These are phyloP conservation scores for Botrytis porri DNA, from an alignment of 2,329 filamentous ascomycete species.

Conservation along the genomic window DNA sequence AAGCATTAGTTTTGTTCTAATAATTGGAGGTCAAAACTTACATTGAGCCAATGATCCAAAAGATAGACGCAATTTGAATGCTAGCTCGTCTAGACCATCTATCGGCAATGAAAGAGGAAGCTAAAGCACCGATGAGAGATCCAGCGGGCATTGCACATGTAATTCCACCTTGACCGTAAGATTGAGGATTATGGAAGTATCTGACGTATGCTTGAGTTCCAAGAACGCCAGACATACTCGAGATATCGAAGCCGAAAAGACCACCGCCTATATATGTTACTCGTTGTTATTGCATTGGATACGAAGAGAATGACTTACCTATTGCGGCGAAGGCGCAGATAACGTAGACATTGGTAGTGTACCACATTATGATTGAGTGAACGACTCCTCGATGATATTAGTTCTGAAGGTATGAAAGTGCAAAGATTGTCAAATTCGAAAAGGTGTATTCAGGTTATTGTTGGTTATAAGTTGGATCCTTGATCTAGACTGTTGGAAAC, in stretches of 20 bases:
- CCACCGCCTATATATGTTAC: conserved; percentile 49
- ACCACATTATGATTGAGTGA: conserved; percentile 29
- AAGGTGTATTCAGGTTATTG: not conserved
- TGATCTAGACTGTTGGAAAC: not conserved
- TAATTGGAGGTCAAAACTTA: conserved; percentile 20
- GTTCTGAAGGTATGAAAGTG: not conserved
- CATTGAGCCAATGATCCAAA: conserved; percentile 47
- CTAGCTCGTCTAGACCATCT: conserved; percentile 46
- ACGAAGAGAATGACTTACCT: conserved; percentile 42
- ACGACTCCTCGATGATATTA: conserved; percentile 8
- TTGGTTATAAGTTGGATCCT: not conserved
- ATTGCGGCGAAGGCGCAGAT: conserved; percentile 63
- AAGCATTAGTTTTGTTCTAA: not conserved
- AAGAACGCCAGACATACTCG: conserved; percentile 67
- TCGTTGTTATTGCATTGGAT: not conserved
- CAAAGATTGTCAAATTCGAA: not conserved
- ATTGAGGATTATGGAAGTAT: conserved; percentile 63
- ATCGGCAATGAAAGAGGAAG: conserved; percentile 56
- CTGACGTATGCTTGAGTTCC: conserved; percentile 66
- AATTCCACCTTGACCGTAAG: conserved; percentile 64
- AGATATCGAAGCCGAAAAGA: conserved; percentile 77
- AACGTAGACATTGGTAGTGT: conserved; percentile 52
- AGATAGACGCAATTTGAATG: conserved; percentile 48
- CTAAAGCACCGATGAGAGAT: conserved; percentile 60
- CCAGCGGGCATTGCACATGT: conserved; percentile 73